Evolutionary conservation across 495 filamentous ascomycete genomes (phyloP).

Genomic region (Lichenothelia convexa): DNA sequence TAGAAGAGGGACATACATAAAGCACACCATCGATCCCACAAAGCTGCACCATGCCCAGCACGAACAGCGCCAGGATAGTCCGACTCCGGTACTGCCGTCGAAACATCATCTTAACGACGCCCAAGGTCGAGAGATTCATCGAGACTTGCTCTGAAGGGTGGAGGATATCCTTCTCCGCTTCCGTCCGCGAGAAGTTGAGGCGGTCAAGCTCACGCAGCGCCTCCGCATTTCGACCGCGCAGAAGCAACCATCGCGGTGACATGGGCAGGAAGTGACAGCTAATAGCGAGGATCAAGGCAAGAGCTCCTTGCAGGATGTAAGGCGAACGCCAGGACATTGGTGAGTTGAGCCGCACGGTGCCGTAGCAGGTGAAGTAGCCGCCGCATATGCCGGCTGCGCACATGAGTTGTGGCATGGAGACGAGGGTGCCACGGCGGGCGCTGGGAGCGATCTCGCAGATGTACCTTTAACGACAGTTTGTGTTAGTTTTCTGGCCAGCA

Average conservation of each 20-base stretch:
- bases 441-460: slow-evolving; percentile 15
- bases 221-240: slow-evolving; percentile 21
- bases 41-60: slow-evolving; percentile 32
- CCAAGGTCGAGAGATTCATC: slow-evolving; percentile 3
- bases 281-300: slow-evolving; percentile 3
- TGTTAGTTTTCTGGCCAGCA: neutral
- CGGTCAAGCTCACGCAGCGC: slow-evolving; percentile 15
- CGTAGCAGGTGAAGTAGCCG: slow-evolving; percentile 18
- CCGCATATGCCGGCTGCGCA: slow-evolving; percentile 4
- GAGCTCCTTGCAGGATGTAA: slow-evolving; percentile 8
- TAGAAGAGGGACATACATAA: slow-evolving; percentile 12
- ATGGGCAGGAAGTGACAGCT: slow-evolving; percentile 17
- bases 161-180: slow-evolving; percentile 18
- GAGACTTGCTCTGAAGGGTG: neutral
- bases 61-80: slow-evolving; percentile 28
- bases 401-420: slow-evolving; percentile 12
- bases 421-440: slow-evolving; percentile 7
- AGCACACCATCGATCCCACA: slow-evolving; percentile 34
- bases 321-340: slow-evolving; percentile 14
- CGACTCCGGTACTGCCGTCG: slow-evolving; percentile 13
- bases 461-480: slow-evolving; percentile 3
- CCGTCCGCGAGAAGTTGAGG: slow-evolving; percentile 11
- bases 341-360: slow-evolving; percentile 6
- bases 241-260: slow-evolving; percentile 33
- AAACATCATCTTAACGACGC: slow-evolving; percentile 11